Evolutionary conservation across 441 rosid genomes (phyloP), one percentile per base, ranked within the genome.

Genomic region (Theobroma grandiflorum): DNA sequence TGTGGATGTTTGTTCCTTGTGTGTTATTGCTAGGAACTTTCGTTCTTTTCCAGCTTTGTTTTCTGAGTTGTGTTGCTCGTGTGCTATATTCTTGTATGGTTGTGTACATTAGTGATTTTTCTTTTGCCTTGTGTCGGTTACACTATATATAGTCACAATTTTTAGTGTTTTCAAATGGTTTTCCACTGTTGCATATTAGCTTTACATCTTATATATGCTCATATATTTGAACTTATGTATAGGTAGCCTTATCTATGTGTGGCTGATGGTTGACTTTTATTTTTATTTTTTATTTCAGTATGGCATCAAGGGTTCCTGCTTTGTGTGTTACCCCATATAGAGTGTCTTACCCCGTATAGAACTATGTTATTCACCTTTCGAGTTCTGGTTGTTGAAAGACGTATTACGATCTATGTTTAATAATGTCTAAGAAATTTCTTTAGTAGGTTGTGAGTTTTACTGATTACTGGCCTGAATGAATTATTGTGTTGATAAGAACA

Each of bases 41-140:
- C 52, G 33, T 67, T 67, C 15, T 42, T 42, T 67, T 10, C 72
- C 72, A 40, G 33, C 49, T 4, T 67, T 67, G 52, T 43, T 67
- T 40, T 42, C 8, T 2, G 50, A 42, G 20, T 40, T 67, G 52
- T 67, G 33, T 67, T 42, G 20, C 52, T 64, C 37, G 49, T 18
- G 47, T 65, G 47, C 49, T 8, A 38, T 65, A 38, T 18, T 1
- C 26, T 40, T 65, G 70, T 65, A 65, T 67, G 10, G 52, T 67
- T 42, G 50, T 67, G 33, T 42, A 7, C 35, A 4, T 40, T 66
- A 18, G 16, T 18, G 33, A 50, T 67, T 66, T 40, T 66, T 3
- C 71, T 18, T 67, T 67, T 67, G 22, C 71, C n/a, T 66, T 66
- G 8, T 2, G 31, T 22, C 63, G 1, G n/a, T 18, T 26, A 57